Percentiles rank a stretch among this genome's conserved stretches.
Conservation (phyloP, 495 filamentous ascomycete species). For the Tetracladium marchalianum region DNA sequence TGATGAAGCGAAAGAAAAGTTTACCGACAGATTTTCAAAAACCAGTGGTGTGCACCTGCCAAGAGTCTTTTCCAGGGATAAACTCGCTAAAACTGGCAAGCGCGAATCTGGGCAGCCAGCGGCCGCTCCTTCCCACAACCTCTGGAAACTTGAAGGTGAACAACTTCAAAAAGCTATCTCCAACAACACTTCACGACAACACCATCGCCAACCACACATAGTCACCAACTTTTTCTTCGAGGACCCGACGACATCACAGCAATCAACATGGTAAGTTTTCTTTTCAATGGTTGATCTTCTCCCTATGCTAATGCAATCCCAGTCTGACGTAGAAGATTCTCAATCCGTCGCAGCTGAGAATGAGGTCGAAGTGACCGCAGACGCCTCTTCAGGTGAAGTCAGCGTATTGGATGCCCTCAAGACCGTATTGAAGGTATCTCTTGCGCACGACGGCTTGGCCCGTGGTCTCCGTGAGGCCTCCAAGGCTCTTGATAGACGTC, state of each 20-base stretch:
- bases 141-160: too few relatives aligned
- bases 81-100: too few relatives aligned
- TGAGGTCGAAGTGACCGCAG: slow-evolving; percentile 86
- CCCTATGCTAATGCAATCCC: too few relatives aligned
- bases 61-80: too few relatives aligned
- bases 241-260: slow-evolving; percentile 21
- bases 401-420: slow-evolving; percentile 95
- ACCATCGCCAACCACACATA: neutral
- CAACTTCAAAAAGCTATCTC: too few relatives aligned
- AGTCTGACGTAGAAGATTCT: too few relatives aligned
- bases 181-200: neutral
- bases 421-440: slow-evolving; percentile 91
- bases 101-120: too few relatives aligned
- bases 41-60: too few relatives aligned
- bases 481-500: slow-evolving; percentile 94
- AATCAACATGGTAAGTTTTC: slow-evolving; percentile 45
- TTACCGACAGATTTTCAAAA: too few relatives aligned
- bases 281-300: neutral
- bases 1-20: neutral
- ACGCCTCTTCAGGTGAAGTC: slow-evolving; percentile 85
- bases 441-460: slow-evolving; percentile 98
- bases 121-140: too few relatives aligned
- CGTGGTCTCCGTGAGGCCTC: slow-evolving; percentile 94
- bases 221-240: slow-evolving; percentile 11
- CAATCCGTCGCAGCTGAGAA: slow-evolving; percentile 67